phyloP scores from a whole-genome alignment of 169 alveolate genomes.

The Theileria luwenshuni region DNA sequence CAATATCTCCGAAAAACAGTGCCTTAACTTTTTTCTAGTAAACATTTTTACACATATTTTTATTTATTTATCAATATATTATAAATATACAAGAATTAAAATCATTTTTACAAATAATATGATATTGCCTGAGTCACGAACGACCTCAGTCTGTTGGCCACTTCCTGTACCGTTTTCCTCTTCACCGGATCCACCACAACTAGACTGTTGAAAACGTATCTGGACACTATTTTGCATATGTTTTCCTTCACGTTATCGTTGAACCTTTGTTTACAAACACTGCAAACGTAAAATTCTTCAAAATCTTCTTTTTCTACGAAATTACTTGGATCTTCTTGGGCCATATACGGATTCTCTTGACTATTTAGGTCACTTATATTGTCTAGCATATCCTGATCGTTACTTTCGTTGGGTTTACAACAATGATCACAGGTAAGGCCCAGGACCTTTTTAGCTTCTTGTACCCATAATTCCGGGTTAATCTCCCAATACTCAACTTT shows the following conservation, averaged over 20 bases:
- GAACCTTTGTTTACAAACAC: constrained; percentile 17
- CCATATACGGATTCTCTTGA: constrained; percentile 21
- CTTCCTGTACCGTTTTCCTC: constrained; percentile 70
- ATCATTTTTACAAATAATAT: constrained; percentile 29
- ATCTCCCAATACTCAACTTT: constrained; percentile 65
- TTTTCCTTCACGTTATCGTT: constrained; percentile 35
- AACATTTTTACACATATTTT: neutral
- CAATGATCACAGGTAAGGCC: constrained; percentile 35
- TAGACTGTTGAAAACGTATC: constrained; percentile 67
- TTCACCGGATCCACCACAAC: constrained; percentile 68
- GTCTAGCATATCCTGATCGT: neutral
- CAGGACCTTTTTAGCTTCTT: constrained; percentile 35
- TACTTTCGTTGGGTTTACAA: neutral
- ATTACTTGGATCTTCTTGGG: constrained; percentile 37
- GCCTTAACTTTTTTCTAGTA: constrained; percentile 43
- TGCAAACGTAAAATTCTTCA: constrained; percentile 4
- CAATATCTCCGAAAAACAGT: constrained; percentile 24
- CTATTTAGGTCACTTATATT: neutral
- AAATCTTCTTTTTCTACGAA: constrained; percentile 7
- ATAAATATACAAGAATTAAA: neutral
- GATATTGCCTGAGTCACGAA: constrained; percentile 52
- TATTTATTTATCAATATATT: neutral
- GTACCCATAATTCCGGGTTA: constrained; percentile 57
- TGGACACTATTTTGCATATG: constrained; percentile 70
- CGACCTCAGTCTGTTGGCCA: constrained; percentile 62